Percentiles rank a stretch among this genome's conserved stretches.
phyloP scores from a whole-genome alignment of 2,329 filamentous ascomycete species.

The Neofusicoccum sp. region DNA sequence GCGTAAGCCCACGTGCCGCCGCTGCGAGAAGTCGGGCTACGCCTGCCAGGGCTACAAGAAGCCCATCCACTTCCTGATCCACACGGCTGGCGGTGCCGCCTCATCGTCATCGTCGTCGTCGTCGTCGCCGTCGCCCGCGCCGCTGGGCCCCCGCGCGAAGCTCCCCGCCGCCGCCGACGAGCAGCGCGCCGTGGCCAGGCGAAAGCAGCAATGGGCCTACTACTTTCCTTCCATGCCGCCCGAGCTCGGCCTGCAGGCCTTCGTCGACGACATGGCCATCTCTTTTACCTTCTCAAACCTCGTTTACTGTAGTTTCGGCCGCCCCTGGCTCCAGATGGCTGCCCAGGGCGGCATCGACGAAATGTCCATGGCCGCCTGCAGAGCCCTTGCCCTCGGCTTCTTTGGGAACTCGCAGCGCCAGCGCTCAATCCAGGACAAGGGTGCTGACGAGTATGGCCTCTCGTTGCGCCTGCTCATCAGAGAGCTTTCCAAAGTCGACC shows the following conservation, averaged over 20 bases:
- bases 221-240: conserved; percentile 13
- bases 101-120: neutral
- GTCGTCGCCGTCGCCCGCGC: neutral
- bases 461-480: conserved; percentile 16
- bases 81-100: neutral
- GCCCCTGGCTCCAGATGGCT: conserved; percentile 21
- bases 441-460: conserved; percentile 18
- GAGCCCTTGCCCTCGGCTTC: conserved; percentile 19
- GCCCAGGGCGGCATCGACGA: conserved; percentile 18
- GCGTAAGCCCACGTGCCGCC: conserved; percentile 21
- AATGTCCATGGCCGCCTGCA: conserved; percentile 18
- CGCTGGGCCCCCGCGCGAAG: neutral
- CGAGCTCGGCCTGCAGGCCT: conserved; percentile 19
- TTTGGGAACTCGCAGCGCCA: conserved; percentile 21
- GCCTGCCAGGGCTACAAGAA: conserved; percentile 21
- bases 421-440: conserved; percentile 19
- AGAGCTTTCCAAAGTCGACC: conserved; percentile 18
- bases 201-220: conserved; percentile 5
- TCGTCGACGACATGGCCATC: conserved; percentile 21
- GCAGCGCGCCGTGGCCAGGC: neutral
- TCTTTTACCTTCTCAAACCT: conserved; percentile 22
- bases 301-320: conserved; percentile 22
- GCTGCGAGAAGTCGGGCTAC: conserved; percentile 22
- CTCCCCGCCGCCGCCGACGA: neutral
- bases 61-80: conserved; percentile 21